Evolutionary conservation across 2,329 filamentous ascomycete genomes (phyloP), one percentile per base, ranked within the genome.

Genomic region (Tolypocladium cylindrosporum): DNA sequence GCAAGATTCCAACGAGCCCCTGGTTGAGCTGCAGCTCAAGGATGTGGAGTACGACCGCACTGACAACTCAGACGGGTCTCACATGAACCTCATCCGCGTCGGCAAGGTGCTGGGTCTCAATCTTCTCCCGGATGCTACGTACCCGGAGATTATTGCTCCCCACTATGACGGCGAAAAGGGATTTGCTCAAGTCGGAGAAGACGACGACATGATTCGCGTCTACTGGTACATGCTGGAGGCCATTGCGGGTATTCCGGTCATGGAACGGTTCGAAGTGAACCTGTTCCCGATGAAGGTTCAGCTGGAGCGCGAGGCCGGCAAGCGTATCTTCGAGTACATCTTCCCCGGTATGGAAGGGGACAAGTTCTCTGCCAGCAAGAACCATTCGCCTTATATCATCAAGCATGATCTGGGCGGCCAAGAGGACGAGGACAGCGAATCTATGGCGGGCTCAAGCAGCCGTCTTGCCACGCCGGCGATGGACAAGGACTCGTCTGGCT

Each of bases 221-320:
- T 94, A 96, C 69, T 99, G 95, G 91, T 87, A 97, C 69, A 97
- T 97, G 91, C 81, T 99, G 5, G 94, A 99, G 74, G 92, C 94
- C 9, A 97, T 99, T 71, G 94, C 93, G 42, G 94, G 94, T 54
- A 99, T 99, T 61, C 91, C 93, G 0, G 92, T 99, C 39, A 90
- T 99, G 79, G 93, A 97, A 65, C 89, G 95, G 66, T 99, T 99
- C 67, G 92, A 97, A 71, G 90, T 99, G 57, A 91, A 92, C 57
- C 77, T 99, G 24, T 92, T 95, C 71, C 95, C 94, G 0, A 83
- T 99, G 70, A 95, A 91, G 72, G 86, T 99, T 27, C 94, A 99
- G 70, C 79, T 99, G 41, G 94, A 99, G 72, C 88, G 87, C 41
- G 92, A 97, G 65, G 87, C 96, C 54, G 93, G 92, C 51, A 93